phyloP scores from a whole-genome alignment of 768 basidiomycete species.

The Crepidotus variabilis region DNA sequence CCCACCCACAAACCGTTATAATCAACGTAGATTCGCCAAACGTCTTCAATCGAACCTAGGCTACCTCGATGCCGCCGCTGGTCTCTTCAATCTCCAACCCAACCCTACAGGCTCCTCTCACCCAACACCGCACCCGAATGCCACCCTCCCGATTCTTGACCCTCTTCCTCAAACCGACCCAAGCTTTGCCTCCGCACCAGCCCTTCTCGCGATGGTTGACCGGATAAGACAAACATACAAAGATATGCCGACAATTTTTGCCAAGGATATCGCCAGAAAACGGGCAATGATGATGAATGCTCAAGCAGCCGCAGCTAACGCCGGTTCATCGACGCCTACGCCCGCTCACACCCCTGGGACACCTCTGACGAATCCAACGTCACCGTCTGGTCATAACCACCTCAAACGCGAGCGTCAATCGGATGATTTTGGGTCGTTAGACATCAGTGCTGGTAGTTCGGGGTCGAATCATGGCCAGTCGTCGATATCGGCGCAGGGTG shows the following conservation, averaged over 20 bases:
- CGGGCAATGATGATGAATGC: constrained; percentile 19
- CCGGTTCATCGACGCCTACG: constrained; percentile 4
- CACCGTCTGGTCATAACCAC: constrained; percentile 5
- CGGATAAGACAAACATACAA: constrained; percentile 64
- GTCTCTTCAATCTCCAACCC: constrained; percentile 26
- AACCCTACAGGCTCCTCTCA: not conserved
- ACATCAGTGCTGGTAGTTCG: not conserved
- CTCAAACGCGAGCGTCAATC: constrained; percentile 7
- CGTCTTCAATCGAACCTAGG: constrained; percentile 77
- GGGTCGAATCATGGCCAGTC: constrained; percentile 8
- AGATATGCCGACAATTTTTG: constrained; percentile 57
- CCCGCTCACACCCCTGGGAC: not conserved
- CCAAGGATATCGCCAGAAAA: constrained; percentile 54
- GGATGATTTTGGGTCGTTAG: constrained; percentile 1
- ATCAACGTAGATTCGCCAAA: constrained; percentile 43
- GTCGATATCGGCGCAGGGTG: constrained; percentile 24
- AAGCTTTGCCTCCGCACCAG: constrained; percentile 51
- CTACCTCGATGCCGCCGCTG: constrained; percentile 46
- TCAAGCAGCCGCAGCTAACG: constrained; percentile 4
- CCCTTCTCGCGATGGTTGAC: constrained; percentile 52
- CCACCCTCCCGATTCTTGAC: constrained; percentile 18
- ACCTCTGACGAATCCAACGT: not conserved
- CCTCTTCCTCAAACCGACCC: constrained; percentile 37
- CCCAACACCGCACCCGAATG: not conserved
- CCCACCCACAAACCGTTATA: not conserved